Evolutionary conservation across 2,329 filamentous ascomycete species (phyloP), one percentile per base, ranked within the genome.

Genomic region (Fusarium lyarnte): DNA sequence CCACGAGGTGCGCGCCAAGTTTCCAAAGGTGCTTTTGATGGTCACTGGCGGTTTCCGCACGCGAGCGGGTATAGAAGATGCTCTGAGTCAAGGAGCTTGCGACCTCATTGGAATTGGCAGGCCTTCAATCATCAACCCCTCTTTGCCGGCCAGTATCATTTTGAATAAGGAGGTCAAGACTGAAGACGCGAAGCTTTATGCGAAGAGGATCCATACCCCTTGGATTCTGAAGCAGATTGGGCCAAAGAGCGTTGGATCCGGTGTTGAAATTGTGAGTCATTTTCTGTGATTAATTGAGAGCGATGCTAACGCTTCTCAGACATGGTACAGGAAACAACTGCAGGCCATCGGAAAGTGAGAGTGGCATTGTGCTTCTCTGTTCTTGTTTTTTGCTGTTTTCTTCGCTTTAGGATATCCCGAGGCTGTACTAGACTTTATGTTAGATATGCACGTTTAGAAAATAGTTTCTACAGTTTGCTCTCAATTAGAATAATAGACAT

Each of bases 1-100:
- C 1, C 80, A 83, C n/a, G 81, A 83, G 13, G 85, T 88, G 38
- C 84, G 88, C 33, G 75, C 77, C 8, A 79, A 81, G 29, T 84
- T 87, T 60, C 83, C 85, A 0, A 70, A 80, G 7, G 78, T 87
- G 0, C 80, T 85, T 0, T 78, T 90, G 36, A 86, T 89, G 82
- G 84, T 92, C 7, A 92, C 89, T 0, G 90, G 91, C 7, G 91
- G 90, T 0, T 91, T 93, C 78, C 85, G 89, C 3, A 87, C 85
- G 0, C 74, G 84, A 0, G 59, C 63, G 2, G 84, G 83, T 5
- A 84, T 85, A 80, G 83, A 85, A 53, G 77, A 73, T 0, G 84
- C 84, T 0, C 62, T 86, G 8, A 72, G 68, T 1, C 77, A 79
- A 25, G 82, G 79, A 0, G 82, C 76, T 9, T 85, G 84, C 49